Evolutionary conservation across 2,329 filamentous ascomycete genomes (phyloP).

Genomic region (Alternaria gaisen): DNA sequence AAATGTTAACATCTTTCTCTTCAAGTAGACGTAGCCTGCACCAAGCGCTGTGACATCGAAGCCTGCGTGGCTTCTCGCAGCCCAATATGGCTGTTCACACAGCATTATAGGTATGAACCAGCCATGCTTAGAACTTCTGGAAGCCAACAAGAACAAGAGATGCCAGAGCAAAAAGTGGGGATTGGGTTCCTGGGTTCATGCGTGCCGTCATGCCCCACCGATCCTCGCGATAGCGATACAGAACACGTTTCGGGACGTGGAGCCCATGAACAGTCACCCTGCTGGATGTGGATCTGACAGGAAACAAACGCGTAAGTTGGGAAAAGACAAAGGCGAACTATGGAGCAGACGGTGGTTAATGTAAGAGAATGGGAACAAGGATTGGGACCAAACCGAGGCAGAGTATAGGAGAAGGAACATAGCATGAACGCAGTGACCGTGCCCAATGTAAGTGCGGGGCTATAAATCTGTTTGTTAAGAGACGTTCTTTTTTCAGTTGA

Average conservation of each 20-base stretch:
- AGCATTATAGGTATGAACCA: not conserved
- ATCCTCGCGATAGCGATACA: slow-evolving; percentile 8
- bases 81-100: not conserved
- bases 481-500: slow-evolving; percentile 10
- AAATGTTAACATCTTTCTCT: not conserved
- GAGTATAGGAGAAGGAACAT: slow-evolving; percentile 5
- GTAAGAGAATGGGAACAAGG: not conserved
- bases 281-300: slow-evolving; percentile 11
- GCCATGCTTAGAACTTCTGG: not conserved
- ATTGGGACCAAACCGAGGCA: not conserved
- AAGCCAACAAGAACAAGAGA: not conserved
- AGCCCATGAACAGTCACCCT: slow-evolving; percentile 3
- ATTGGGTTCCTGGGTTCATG: not conserved
- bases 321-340: not conserved
- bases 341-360: not conserved
- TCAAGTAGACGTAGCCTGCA: not conserved
- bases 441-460: not conserved
- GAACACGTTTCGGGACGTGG: slow-evolving; percentile 9
- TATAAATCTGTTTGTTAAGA: slow-evolving; percentile 1
- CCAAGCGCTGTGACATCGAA: not conserved
- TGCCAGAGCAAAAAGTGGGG: slow-evolving; percentile 2
- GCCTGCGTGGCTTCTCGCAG: not conserved
- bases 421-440: slow-evolving; percentile 11
- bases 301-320: slow-evolving; percentile 3
- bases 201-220: not conserved